Evolutionary conservation across 2,329 filamentous ascomycete species (phyloP).

Genomic region (Aspergillus flavus): DNA sequence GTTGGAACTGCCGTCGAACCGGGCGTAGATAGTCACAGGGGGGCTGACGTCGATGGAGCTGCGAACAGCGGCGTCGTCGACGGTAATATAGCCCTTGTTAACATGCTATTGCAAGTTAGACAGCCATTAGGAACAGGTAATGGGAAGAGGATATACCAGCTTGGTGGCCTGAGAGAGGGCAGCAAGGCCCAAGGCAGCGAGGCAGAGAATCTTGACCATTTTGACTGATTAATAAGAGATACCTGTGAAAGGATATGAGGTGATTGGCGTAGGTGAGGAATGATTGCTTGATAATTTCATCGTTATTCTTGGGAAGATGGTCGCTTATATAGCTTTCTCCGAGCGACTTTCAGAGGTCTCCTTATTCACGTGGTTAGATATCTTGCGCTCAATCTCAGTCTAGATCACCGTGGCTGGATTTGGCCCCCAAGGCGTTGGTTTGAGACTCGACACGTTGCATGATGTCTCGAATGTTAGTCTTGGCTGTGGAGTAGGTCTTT

Average conservation of each 20-base stretch:
- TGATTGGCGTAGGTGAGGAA: neutral
- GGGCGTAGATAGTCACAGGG: slow-evolving; percentile 2
- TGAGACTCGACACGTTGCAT: neutral
- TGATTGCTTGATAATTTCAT: neutral
- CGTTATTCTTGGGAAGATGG: neutral
- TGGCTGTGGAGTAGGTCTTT: neutral
- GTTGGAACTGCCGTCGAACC: neutral
- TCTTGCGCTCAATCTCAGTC: too few species aligned
- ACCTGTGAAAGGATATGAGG: neutral
- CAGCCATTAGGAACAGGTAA: rapidly evolving
- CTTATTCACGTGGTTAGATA: neutral
- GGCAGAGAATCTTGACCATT: neutral
- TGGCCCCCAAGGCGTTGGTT: neutral
- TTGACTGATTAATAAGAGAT: neutral
- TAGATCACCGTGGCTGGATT: neutral
- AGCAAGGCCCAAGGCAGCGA: neutral
- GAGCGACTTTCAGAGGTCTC: neutral
- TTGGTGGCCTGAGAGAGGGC: neutral
- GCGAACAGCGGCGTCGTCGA: neutral
- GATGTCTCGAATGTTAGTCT: neutral
- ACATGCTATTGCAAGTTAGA: neutral
- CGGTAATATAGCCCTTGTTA: neutral
- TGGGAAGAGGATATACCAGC: neutral
- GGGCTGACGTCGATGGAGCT: neutral
- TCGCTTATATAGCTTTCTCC: neutral